These are phyloP conservation scores for Peniophora sp. DNA, from an alignment of 1,284 basidiomycete species.

Conservation along the genomic window DNA sequence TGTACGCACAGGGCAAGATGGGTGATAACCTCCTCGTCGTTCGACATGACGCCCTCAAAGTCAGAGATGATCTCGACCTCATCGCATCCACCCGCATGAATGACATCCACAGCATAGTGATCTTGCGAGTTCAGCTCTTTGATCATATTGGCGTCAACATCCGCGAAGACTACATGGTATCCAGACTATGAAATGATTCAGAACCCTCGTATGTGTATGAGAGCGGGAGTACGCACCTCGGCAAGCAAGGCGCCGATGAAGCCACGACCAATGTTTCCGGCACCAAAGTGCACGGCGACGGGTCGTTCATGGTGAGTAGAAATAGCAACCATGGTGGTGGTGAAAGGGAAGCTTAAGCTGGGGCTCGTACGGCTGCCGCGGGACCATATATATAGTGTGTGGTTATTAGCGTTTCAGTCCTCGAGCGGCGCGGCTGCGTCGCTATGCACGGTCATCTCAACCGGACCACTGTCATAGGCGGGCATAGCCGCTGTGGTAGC, in stretches of 20 bases:
- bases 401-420: too few species aligned
- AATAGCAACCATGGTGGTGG: background rate
- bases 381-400: too few species aligned
- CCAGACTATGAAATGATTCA: constrained; percentile 18
- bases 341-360: background rate
- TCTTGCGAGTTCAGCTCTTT: constrained; percentile 17
- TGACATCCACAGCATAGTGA: constrained; percentile 20
- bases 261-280: constrained; percentile 34
- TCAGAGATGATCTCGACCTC: constrained; percentile 14
- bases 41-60: constrained; percentile 24
- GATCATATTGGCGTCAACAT: constrained; percentile 19
- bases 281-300: constrained; percentile 26
- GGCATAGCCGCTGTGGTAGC: too few species aligned
- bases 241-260: constrained; percentile 33
- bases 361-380: too few species aligned
- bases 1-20: constrained; percentile 14
- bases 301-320: background rate
- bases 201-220: too few species aligned
- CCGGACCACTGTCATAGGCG: too few species aligned
- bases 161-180: constrained; percentile 28
- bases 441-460: too few species aligned
- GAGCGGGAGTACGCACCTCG: background rate
- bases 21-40: constrained; percentile 19
- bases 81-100: constrained; percentile 16
- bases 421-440: too few species aligned